Conservation (phyloP, 257 asterid genomes). For the Pogostemon cablin region DNA sequence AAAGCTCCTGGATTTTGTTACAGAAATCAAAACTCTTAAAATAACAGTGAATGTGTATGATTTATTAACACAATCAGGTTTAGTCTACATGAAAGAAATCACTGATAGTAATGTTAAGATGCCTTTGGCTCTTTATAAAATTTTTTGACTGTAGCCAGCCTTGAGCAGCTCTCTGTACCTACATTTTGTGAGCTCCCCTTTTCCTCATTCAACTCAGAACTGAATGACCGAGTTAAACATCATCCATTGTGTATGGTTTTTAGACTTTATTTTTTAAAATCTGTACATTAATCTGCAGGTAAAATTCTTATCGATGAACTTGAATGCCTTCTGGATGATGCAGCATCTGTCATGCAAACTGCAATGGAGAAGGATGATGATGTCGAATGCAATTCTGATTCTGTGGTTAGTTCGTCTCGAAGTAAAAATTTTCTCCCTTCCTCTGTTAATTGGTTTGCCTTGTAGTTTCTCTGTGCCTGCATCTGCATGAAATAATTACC, state of each 20-base stretch:
- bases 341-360: slow-evolving; percentile 44
- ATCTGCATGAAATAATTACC: not conserved
- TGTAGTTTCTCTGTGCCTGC: not conserved
- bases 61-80: too few relatives aligned
- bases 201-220: not conserved
- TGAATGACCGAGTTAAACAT: not conserved
- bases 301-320: slow-evolving; percentile 54
- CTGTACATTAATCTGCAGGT: slow-evolving; percentile 46
- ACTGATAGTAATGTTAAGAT: too few relatives aligned
- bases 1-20: too few relatives aligned
- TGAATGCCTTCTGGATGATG: slow-evolving; percentile 57
- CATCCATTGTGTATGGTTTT: not conserved
- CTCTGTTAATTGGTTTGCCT: slow-evolving; percentile 1
- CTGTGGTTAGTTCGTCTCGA: slow-evolving; percentile 31
- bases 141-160: too few relatives aligned
- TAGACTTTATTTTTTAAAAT: slow-evolving; percentile 5
- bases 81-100: too few relatives aligned
- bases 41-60: too few relatives aligned
- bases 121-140: too few relatives aligned
- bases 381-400: slow-evolving; percentile 31
- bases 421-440: slow-evolving; percentile 35
- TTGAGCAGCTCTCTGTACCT: too few relatives aligned
- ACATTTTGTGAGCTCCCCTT: too few relatives aligned
- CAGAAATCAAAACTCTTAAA: too few relatives aligned
- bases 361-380: slow-evolving; percentile 43